Base-by-base conservation (phyloP, 2,329 filamentous ascomycete genomes). In the Fusarium sp. region DNA sequence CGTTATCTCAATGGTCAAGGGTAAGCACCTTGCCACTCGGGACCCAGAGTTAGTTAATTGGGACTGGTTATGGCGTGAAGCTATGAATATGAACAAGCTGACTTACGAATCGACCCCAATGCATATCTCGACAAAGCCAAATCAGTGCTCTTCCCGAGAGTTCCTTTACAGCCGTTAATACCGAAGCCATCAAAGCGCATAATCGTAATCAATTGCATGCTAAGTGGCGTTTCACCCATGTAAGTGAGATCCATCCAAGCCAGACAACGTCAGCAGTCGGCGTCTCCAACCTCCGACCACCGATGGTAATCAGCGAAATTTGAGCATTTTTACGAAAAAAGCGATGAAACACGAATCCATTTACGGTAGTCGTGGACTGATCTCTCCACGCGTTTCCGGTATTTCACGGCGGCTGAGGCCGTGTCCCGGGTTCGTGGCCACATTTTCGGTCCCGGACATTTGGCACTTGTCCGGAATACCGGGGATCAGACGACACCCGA, bases 381-480 rank as follows among this genome's bases (percentile, higher is more conserved):
- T 52, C 32, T 57, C 54, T 57, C 34, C 20, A 37, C 13, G 54
- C 20, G 13, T 57, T 57, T 6, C 32, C 54, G 54, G 32, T 25
- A 25, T 18, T 37, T 57, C 34, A 57, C 54, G 54, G 34, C 20
- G 34, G 30, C 59, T 27, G 62, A 30, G 50, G 62, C 35, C 62
- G 50, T 64, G 35, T 41, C 7, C 52, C 56, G 56, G 56, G 23
- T 45, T 48, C 27, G 25, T 57, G 27, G 18, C 23, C 35, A 30
- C 54, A 23, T 37, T 52, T 45, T 64, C 50, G 62, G 62, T 64
- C 37, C 39, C 68, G 68, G 70, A 71, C 48, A 66, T 48, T 30
- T 64, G 39, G 11, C 16, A 64, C 45, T 72, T 72, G 68, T 72
- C 72, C 68, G 63, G 6, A 59, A 71, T 50, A 54, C 48, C 20